Base-by-base conservation (phyloP, 2,329 filamentous ascomycete genomes). In the Colletotrichum sp. region DNA sequence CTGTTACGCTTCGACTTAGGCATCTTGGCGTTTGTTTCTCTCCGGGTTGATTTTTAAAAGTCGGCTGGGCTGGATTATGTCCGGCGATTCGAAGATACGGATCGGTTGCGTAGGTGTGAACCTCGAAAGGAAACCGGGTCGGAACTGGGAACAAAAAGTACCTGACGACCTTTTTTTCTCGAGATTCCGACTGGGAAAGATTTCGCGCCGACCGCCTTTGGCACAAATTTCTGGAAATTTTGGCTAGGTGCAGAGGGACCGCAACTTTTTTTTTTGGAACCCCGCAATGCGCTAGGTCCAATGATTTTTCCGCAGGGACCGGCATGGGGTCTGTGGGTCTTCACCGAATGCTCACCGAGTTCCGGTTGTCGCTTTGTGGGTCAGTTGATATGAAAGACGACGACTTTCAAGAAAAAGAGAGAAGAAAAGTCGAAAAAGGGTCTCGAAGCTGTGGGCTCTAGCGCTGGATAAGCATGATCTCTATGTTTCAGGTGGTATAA, bases 1-100 rank as follows among this genome's bases (percentile, higher is more conserved):
- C 94, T 96, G 81, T 94, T 91, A 86, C 97, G 95, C 91, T 97
- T 98, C 78, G 97, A 98, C 89, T 98, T 96, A 84, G 97, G 97
- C 97, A 99, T 99, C 79, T 82, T 88, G 84, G 78, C 78, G 78
- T 78, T 70, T 61, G 39, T 71, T 30, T 39, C 28, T 63, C 52
- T 63, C n/a, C 52, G 44, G 36, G 8, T 19, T 28, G 7, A 30
- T 8, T 11, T 7, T 13, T 2, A 57, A 16, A 25, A 48, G 48
- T 39, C 28, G 34, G 44, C 11, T 52, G 6, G 44, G 12, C 44
- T 52, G n/a, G 44, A 7, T 8, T 12, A 2, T 13, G 11, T 52
- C 44, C 44, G n/a, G n/a, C 44, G 44, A 52, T 52, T 52, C 44
- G n/a, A 52, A 52, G 44, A 25, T 52, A 13, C 6, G 6, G 13